Evolutionary conservation across 2,329 filamentous ascomycete species (phyloP).

Genomic region (Dothidotthia symphoricarpi): DNA sequence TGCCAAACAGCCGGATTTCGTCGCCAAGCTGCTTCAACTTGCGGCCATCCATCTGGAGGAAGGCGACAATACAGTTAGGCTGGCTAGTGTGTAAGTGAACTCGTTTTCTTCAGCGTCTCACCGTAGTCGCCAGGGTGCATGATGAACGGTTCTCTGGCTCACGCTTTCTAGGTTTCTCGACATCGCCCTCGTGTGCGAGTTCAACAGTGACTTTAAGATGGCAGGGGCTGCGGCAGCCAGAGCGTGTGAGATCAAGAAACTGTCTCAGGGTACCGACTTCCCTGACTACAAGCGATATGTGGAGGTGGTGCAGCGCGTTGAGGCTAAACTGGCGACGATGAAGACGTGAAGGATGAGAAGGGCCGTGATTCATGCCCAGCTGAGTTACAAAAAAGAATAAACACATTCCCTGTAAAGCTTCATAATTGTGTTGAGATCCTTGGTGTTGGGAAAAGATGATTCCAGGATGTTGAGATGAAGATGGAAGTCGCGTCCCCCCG

Average conservation of each 20-base stretch:
- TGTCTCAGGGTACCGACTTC: constrained; percentile 31
- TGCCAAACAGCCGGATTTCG: constrained; percentile 12
- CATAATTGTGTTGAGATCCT: too few relatives aligned
- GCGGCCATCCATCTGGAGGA: constrained; percentile 29
- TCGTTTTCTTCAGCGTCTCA: too few relatives aligned
- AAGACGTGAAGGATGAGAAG: not conserved
- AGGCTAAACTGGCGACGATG: constrained; percentile 4
- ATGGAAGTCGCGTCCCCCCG: too few relatives aligned
- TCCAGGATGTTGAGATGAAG: too few relatives aligned
- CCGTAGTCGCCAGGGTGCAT: too few relatives aligned
- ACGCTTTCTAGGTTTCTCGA: constrained; percentile 30
- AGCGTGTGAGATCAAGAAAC: constrained; percentile 28
- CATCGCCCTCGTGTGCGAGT: constrained; percentile 34
- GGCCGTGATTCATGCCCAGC: not conserved
- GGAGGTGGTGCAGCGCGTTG: constrained; percentile 24
- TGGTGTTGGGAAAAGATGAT: too few relatives aligned
- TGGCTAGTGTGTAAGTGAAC: constrained; percentile 30
- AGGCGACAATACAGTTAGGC: constrained; percentile 20
- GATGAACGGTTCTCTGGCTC: not conserved
- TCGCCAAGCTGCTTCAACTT: constrained; percentile 27
- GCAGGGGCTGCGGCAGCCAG: constrained; percentile 22
- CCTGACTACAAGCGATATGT: constrained; percentile 23
- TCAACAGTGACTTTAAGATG: constrained; percentile 19
- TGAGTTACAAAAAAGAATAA: too few relatives aligned
- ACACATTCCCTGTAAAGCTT: too few relatives aligned